Base-by-base conservation (phyloP, 2,329 filamentous ascomycete genomes). In the Sporothrix inflata region DNA sequence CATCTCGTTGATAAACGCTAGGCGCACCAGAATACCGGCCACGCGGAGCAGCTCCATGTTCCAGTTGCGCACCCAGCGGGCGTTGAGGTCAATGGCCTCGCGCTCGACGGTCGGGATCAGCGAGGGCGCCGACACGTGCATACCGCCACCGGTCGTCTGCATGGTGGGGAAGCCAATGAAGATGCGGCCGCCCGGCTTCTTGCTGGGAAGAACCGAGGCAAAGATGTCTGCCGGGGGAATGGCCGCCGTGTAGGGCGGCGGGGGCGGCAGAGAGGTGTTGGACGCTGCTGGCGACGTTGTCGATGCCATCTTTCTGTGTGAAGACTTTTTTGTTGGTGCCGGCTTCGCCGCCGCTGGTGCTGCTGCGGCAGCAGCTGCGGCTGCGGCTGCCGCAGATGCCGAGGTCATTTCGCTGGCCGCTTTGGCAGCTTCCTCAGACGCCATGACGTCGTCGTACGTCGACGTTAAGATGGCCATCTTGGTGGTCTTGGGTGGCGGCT, bases 161-260 rank as follows among this genome's bases (percentile, higher is more conserved):
- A 95, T 94, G 1, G 96, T 99, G 3, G 96, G 95, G 78, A 99
- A 99, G 0, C 96, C 96, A 78, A 99, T 99, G 78, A 98, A 99
- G 71, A 99, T 92, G 70, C 93, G 91, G 7, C 96, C 96, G 9
- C 89, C 89, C 0, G 88, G 88, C 76, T 93, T 92, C 80, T 94
- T 97, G 72, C 89, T 94, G 2, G 96, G 96, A 5, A 98, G 83
- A 0, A 99, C 94, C 1, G 94, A 96, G 1, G 92, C 89, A 80
- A 99, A 98, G 8, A 99, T 90, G 78, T 97, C 93, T 0, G 88
- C 86, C 2, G 88, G n/a, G 1, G 65, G 72, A 3, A 71, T 57
- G n/a, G 63, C 45, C 86, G 74, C 90, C 89, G 8, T 57, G 38
- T 70, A 71, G 3, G 61, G 11, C 11, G 87, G 83, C 12, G 87